Conservation (phyloP, 1,139 yeast genomes). For the Hansenula lynferdii region DNA sequence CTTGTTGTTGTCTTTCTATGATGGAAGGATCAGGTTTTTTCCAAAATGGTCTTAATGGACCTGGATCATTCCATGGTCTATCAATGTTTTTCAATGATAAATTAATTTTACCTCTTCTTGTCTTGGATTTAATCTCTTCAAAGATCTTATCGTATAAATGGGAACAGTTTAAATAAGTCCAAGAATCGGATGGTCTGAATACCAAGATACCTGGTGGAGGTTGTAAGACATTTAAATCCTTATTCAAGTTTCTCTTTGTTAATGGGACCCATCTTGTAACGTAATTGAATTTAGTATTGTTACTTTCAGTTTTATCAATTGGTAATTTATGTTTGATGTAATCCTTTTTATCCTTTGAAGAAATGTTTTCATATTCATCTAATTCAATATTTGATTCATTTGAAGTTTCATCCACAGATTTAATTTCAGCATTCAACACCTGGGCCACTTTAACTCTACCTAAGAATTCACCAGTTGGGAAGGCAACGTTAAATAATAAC, state of each 20-base stretch:
- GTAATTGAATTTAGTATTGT: constrained; percentile 33
- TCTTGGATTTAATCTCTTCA: constrained; percentile 58
- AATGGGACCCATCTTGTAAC: constrained; percentile 83
- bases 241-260: constrained; percentile 50
- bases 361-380: constrained; percentile 6
- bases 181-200: constrained; percentile 76
- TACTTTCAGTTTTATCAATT: too few species aligned
- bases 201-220: constrained; percentile 93
- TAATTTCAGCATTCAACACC: constrained; percentile 53
- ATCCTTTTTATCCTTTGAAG: constrained; percentile 1
- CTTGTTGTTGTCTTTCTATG: constrained; percentile 24
- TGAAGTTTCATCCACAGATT: constrained; percentile 12
- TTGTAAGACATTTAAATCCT: constrained; percentile 51
- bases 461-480: constrained; percentile 77
- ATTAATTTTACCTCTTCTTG: constrained; percentile 56
- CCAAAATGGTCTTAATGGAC: constrained; percentile 40
- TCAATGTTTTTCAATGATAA: constrained; percentile 49
- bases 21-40: not conserved
- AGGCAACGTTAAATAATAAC: constrained; percentile 68
- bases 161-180: constrained; percentile 78
- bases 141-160: constrained; percentile 64
- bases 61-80: constrained; percentile 92
- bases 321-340: too few species aligned
- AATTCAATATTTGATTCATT: constrained; percentile 18
- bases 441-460: constrained; percentile 74